These are phyloP conservation scores for Leccinum fuscescens DNA, from an alignment of 1,284 basidiomycete species.

Conservation along the genomic window DNA sequence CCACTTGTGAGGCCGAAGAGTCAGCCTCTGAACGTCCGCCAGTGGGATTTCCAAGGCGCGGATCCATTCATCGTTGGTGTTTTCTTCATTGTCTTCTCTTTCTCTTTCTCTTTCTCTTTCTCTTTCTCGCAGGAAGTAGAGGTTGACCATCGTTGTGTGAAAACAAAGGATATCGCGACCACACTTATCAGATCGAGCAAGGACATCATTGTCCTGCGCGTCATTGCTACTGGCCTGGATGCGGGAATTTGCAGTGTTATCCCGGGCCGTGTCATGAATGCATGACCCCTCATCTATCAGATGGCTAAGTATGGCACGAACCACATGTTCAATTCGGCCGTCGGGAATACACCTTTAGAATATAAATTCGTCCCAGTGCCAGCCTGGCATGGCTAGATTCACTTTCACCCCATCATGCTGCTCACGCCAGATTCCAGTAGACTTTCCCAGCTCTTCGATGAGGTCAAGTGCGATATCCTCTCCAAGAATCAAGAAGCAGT, in stretches of 20 bases:
- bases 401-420: constrained; percentile 21
- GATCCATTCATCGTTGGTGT: background rate
- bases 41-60: background rate
- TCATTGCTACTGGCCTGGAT: no score
- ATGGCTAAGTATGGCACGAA: background rate
- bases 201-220: no score
- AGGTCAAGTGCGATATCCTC: constrained; percentile 64
- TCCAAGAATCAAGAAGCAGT: constrained; percentile 50
- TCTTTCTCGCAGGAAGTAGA: no score
- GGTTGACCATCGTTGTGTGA: background rate
- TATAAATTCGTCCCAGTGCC: constrained; percentile 9
- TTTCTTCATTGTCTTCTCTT: no score
- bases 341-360: background rate
- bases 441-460: constrained; percentile 43
- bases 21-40: background rate
- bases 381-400: background rate
- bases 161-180: no score
- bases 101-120: no score
- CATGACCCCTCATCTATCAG: no score
- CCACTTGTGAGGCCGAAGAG: background rate
- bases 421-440: constrained; percentile 11
- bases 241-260: no score
- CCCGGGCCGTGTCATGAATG: no score
- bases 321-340: background rate
- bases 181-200: no score